Conservation (phyloP, 768 basidiomycete genomes). For the Leccinum obscurum region DNA sequence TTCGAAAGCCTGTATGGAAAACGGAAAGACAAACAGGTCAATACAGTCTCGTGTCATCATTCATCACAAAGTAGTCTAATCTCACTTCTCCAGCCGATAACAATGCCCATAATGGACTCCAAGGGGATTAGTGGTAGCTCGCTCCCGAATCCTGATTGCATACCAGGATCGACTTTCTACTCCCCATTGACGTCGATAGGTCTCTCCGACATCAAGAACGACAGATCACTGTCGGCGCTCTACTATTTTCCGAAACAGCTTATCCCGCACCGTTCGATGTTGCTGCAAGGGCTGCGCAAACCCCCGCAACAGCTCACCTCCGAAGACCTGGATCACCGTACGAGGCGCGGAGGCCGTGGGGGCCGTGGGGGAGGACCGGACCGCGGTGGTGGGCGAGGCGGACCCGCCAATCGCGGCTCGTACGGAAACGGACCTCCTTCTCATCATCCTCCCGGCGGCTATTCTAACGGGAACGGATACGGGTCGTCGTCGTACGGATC, state of each 20-base stretch:
- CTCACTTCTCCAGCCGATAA: slow-evolving; percentile 57
- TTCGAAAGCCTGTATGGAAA: slow-evolving; percentile 91
- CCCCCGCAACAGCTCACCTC: slow-evolving; percentile 60
- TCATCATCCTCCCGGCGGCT: not conserved
- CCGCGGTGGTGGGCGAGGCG: slow-evolving; percentile 38
- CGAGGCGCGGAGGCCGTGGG: slow-evolving; percentile 52
- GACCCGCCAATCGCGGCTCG: slow-evolving; percentile 21
- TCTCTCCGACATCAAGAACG: slow-evolving; percentile 80
- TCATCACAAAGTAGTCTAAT: slow-evolving; percentile 13
- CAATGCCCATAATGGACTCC: slow-evolving; percentile 66
- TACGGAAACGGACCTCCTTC: slow-evolving; percentile 19
- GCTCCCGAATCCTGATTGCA: slow-evolving; percentile 80
- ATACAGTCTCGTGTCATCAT: slow-evolving; percentile 22
- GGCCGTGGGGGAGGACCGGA: slow-evolving; percentile 42
- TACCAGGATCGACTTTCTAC: slow-evolving; percentile 90
- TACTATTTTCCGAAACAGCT: slow-evolving; percentile 91
- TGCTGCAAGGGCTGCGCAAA: slow-evolving; percentile 72
- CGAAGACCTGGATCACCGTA: slow-evolving; percentile 67
- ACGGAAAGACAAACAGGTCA: slow-evolving; percentile 73
- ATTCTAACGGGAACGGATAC: slow-evolving; percentile 22
- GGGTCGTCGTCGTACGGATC: slow-evolving; percentile 21
- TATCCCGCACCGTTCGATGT: slow-evolving; percentile 78
- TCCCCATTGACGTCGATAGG: slow-evolving; percentile 62
- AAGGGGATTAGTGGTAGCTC: slow-evolving; percentile 80
- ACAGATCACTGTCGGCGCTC: slow-evolving; percentile 81